These are phyloP conservation scores for Candida yuanshanica DNA, from an alignment of 805 yeast genomes.

Conservation along the genomic window DNA sequence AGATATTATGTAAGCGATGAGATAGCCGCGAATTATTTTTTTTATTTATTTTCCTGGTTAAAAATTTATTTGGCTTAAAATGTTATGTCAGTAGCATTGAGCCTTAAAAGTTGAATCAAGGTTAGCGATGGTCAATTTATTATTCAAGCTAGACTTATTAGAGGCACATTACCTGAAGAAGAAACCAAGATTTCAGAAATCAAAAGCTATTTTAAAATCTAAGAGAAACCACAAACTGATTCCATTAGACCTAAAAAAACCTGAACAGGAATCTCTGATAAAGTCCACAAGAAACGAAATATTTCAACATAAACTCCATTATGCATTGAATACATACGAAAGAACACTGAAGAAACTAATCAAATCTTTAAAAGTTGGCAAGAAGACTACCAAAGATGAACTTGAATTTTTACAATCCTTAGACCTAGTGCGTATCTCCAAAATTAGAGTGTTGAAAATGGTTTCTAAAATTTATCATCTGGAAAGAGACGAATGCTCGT, in stretches of 20 bases:
- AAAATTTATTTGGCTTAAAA: neutral
- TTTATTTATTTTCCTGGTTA: no score
- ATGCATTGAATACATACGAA: slow-evolving; percentile 34
- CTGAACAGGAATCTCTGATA: slow-evolving; percentile 42
- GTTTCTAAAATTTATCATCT: slow-evolving; percentile 9
- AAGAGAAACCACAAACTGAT: slow-evolving; percentile 8
- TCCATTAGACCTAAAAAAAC: slow-evolving; percentile 11
- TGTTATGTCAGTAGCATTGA: no score
- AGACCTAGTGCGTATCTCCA: slow-evolving; percentile 21
- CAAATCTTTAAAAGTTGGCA: slow-evolving; percentile 9
- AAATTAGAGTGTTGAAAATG: slow-evolving; percentile 18
- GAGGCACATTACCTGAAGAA: slow-evolving; percentile 8
- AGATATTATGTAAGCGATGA: neutral
- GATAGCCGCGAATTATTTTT: neutral
- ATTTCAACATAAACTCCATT: slow-evolving; percentile 45
- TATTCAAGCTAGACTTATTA: slow-evolving; percentile 10
- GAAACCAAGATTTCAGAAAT: slow-evolving; percentile 7
- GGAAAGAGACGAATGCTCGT: slow-evolving; percentile 11
- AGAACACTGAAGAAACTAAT: slow-evolving; percentile 31
- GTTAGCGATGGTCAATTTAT: neutral
- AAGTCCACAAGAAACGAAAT: slow-evolving; percentile 37
- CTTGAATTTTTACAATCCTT: slow-evolving; percentile 16
- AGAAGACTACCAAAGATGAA: slow-evolving; percentile 13
- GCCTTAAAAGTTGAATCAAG: no score
- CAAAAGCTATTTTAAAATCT: slow-evolving; percentile 3